Conservation (phyloP, 768 basidiomycete species). For the Porpolomopsis calyptriformis region DNA sequence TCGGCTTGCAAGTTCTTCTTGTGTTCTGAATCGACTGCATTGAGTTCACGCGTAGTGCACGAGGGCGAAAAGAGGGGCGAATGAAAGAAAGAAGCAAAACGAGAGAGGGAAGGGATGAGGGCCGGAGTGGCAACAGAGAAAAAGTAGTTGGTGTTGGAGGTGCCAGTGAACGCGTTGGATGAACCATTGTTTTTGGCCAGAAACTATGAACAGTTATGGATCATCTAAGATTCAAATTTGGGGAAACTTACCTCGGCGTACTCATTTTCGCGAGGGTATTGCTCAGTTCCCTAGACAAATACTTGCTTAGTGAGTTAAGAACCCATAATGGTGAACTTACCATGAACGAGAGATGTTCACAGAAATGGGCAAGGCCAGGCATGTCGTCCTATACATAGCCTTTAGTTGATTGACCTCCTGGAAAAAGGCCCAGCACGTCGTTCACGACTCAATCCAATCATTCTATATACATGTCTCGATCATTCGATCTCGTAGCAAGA, state of each 20-base stretch:
- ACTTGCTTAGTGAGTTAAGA: not conserved
- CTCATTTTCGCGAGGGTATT: slow-evolving; percentile 87
- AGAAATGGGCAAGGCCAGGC: slow-evolving; percentile 91
- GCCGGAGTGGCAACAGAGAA: slow-evolving; percentile 60
- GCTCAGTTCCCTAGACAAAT: slow-evolving; percentile 54
- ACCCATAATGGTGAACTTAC: slow-evolving; percentile 31
- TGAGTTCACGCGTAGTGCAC: slow-evolving; percentile 81
- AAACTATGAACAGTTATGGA: slow-evolving; percentile 26
- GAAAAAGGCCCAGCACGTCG: slow-evolving; percentile 8
- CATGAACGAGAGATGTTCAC: slow-evolving; percentile 95
- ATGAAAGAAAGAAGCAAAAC: slow-evolving; percentile 83
- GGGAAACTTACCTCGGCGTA: slow-evolving; percentile 63
- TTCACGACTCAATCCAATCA: slow-evolving; percentile 58
- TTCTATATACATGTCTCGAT: slow-evolving; percentile 82
- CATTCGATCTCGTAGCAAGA: slow-evolving; percentile 81
- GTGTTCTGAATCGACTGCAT: slow-evolving; percentile 95
- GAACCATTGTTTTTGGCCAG: slow-evolving; percentile 71
- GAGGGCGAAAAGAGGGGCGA: slow-evolving; percentile 82
- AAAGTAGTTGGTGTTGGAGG: slow-evolving; percentile 85
- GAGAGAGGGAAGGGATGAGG: slow-evolving; percentile 58
- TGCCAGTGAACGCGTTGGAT: slow-evolving; percentile 90
- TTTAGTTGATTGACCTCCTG: not conserved
- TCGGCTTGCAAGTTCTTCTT: slow-evolving; percentile 91
- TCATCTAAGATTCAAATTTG: not conserved
- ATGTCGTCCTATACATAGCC: slow-evolving; percentile 53